Base-by-base conservation (phyloP, 2,329 filamentous ascomycete genomes). In the Neofusicoccum ribis region DNA sequence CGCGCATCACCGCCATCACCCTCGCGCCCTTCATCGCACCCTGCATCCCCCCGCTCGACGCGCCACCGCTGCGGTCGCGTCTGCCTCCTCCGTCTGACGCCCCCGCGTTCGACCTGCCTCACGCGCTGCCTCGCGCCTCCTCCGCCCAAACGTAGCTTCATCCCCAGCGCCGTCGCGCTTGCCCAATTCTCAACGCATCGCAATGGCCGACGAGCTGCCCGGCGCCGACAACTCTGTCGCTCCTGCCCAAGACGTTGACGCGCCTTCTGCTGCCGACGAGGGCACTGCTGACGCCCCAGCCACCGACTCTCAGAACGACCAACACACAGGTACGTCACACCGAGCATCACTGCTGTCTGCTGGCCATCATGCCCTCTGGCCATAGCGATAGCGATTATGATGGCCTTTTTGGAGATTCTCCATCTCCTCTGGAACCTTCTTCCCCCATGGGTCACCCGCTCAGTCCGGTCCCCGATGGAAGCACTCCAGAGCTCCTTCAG, bases 141-240 rank as follows among this genome's bases (percentile, higher is more conserved):
- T 41, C 20, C 44, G 20, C 20, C 34, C 44, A 17, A 58, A 66
- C 67, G 70, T 68, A 68, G 58, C 67, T 68, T 62, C 41, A 70
- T 58, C 68, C 69, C 68, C 59, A 65, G 62, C 66, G 65, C 59
- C 68, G 67, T 70, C 70, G 70, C 71, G 67, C 64, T 66, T 67
- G 67, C 65, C 64, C 44, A 63, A 66, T 52, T 63, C 44, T 43
- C 63, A 23, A 3, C 59, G 23, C 64, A 68, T 65, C 60, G 44
- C 69, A 62, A 77, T 77, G 76, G 71, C 75, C 67, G 76, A 76
- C 71, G 72, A 77, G 69, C 67, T 73, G 65, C 70, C 70, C 54
- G 67, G 67, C 54, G 60, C 71, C 62, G 70, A 70, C 67, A 69
- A 72, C 56, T 67, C 71, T 51, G 20, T 39, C 27, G 46, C 36